Conservation (phyloP, 768 basidiomycete genomes). For the Antrodiella citrinella region DNA sequence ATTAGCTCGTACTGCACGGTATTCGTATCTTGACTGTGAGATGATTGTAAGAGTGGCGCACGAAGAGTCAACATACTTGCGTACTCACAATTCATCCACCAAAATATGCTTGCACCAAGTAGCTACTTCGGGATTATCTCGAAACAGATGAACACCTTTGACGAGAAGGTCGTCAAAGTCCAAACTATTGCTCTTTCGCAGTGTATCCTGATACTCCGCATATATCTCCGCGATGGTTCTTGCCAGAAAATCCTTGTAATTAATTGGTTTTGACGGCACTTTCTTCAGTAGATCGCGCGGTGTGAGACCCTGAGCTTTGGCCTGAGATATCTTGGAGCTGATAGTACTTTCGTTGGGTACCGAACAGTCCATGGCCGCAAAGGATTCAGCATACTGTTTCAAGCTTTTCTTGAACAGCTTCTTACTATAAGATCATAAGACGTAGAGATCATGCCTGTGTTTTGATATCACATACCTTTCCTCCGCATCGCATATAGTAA, state of each 20-base stretch:
- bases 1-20: conserved; percentile 76
- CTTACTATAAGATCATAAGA: conserved; percentile 38
- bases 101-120: conserved; percentile 62
- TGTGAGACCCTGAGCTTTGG: conserved; percentile 51
- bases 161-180: conserved; percentile 86
- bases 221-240: conserved; percentile 33
- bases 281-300: conserved; percentile 36
- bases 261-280: not conserved
- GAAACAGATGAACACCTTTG: conserved; percentile 62
- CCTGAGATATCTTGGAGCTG: conserved; percentile 62
- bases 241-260: not conserved
- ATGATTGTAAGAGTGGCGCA: not conserved
- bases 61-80: no score
- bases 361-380: conserved; percentile 36
- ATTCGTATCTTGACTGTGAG: conserved; percentile 68
- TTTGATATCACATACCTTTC: conserved; percentile 46
- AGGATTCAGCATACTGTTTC: conserved; percentile 42
- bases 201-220: conserved; percentile 53
- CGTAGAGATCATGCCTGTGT: not conserved
- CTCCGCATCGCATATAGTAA: conserved; percentile 75
- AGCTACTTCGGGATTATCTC: conserved; percentile 36
- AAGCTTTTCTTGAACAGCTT: conserved; percentile 54
- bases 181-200: conserved; percentile 58
- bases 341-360: conserved; percentile 46
- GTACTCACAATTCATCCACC: conserved; percentile 76